Conservation (phyloP, 2,329 filamentous ascomycete genomes). For the Fonsecaea monophora region DNA sequence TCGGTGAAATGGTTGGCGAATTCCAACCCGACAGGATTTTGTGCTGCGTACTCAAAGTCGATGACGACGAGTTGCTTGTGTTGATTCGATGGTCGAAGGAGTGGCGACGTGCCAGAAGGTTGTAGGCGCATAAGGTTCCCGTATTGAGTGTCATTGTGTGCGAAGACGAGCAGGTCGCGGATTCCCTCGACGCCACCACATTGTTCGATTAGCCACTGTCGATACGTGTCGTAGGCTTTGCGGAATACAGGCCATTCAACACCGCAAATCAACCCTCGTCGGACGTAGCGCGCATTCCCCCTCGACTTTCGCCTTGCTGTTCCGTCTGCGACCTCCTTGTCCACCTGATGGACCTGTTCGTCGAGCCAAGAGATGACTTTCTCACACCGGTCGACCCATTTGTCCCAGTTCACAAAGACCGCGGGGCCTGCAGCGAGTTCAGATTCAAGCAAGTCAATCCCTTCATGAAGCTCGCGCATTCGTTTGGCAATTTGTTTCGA, state of each 20-base stretch:
- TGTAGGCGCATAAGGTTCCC: conserved; percentile 90
- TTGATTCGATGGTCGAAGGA: conserved; percentile 86
- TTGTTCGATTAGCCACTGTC: conserved; percentile 72
- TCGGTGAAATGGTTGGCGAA: conserved; percentile 98
- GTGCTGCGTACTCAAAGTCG: conserved; percentile 95
- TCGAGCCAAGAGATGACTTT: conserved; percentile 61
- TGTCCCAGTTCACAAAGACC: conserved; percentile 94
- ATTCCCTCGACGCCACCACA: conserved; percentile 73
- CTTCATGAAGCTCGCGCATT: conserved; percentile 94
- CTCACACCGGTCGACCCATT: conserved; percentile 74
- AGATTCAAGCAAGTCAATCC: conserved; percentile 80
- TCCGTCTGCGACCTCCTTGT: conserved; percentile 51
- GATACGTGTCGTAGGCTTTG: conserved; percentile 76
- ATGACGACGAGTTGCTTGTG: conserved; percentile 98
- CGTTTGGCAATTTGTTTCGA: conserved; percentile 94
- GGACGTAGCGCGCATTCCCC: conserved; percentile 32
- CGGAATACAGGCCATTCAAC: conserved; percentile 82
- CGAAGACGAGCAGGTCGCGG: conserved; percentile 81
- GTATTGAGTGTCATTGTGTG: conserved; percentile 99
- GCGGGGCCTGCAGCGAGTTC: conserved; percentile 81
- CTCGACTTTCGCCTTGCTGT: conserved; percentile 27
- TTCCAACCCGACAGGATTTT: conserved; percentile 84
- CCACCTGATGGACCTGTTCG: conserved; percentile 62
- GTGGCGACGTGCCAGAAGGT: conserved; percentile 74
- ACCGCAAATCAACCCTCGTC: conserved; percentile 78